phyloP scores from a whole-genome alignment of 2,329 filamentous ascomycete species.

The Aureobasidium melanogenum region DNA sequence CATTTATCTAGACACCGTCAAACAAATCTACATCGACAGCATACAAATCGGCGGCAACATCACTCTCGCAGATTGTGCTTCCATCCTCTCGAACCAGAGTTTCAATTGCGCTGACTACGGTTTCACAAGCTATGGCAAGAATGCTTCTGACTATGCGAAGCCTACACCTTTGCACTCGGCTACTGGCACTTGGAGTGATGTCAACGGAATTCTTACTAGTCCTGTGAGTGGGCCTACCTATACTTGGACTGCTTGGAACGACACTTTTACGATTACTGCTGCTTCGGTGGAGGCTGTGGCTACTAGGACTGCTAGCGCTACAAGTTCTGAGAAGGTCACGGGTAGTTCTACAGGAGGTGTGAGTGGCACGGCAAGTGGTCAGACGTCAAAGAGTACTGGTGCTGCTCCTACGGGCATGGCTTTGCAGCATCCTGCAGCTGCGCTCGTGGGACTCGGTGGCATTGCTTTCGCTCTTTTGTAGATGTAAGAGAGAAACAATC shows the following conservation, averaged over 20 bases:
- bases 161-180: background rate
- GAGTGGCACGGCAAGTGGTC: background rate
- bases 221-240: background rate
- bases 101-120: background rate
- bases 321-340: background rate
- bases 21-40: background rate
- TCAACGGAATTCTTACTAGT: background rate
- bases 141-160: background rate
- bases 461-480: background rate
- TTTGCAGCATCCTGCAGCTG: background rate
- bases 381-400: background rate
- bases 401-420: background rate
- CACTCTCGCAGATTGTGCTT: background rate
- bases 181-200: background rate
- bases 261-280: background rate
- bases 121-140: background rate
- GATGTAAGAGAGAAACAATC: background rate
- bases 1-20: background rate
- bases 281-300: background rate
- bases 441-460: background rate
- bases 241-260: background rate
- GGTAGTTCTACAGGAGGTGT: background rate
- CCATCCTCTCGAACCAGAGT: background rate
- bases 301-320: background rate
- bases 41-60: background rate